These are phyloP conservation scores for Ogataea hybrid DNA, from an alignment of 1,139 yeast species.

Conservation along the genomic window DNA sequence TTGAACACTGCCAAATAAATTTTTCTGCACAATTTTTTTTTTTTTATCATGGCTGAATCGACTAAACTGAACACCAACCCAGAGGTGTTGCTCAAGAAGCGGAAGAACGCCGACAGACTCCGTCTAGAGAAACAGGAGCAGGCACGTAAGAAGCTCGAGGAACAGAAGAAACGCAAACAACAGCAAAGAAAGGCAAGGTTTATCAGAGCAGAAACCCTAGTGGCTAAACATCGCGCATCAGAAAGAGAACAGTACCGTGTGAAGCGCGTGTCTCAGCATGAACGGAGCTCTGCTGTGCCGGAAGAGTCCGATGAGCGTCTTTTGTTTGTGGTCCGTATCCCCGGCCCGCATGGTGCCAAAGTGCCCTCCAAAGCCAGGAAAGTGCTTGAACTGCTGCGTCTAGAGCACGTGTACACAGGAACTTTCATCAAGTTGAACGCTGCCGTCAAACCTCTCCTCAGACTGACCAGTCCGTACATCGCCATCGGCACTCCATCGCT, in stretches of 20 bases:
- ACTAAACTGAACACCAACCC: conserved; percentile 59
- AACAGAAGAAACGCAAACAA: conserved; percentile 39
- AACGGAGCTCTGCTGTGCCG: conserved; percentile 33
- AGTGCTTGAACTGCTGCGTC: conserved; percentile 56
- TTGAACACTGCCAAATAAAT: conserved; percentile 8
- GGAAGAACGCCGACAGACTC: conserved; percentile 73
- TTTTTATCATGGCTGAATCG: conserved; percentile 11
- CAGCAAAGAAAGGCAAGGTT: conserved; percentile 48
- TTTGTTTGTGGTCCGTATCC: conserved; percentile 62
- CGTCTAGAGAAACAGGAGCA: conserved; percentile 45
- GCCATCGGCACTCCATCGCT: conserved; percentile 73
- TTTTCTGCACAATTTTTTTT: conserved; percentile 10
- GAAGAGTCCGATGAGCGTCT: conserved; percentile 46
- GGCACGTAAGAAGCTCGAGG: conserved; percentile 39
- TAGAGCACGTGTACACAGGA: conserved; percentile 60
- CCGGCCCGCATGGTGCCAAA: conserved; percentile 60
- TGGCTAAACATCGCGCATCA: conserved; percentile 60
- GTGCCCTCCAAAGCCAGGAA: conserved; percentile 66
- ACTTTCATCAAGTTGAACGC: conserved; percentile 65
- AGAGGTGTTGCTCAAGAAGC: conserved; percentile 69
- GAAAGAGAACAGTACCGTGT: conserved; percentile 68
- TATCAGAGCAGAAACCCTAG: conserved; percentile 70
- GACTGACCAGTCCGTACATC: conserved; percentile 67
- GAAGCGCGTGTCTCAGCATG: conserved; percentile 55
- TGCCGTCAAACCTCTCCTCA: conserved; percentile 56